Base-by-base conservation (phyloP, 306 rosid genomes). In the Vigna radiata region DNA sequence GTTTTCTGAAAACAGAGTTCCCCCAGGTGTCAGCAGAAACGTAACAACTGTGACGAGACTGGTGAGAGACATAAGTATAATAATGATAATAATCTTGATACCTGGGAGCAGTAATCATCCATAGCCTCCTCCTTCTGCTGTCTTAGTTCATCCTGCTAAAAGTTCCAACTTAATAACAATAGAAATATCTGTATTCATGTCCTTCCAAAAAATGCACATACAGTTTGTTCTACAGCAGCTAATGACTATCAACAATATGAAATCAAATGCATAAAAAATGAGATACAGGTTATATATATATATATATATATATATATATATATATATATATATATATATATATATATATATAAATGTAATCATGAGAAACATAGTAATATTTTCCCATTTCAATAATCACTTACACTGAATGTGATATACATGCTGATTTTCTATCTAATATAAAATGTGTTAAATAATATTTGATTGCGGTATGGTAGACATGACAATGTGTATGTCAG, bases 41-140 rank as follows among this genome's bases (percentile, higher is more conserved):
- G 47, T 17, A 36, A 33, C 67, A 76, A 77, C 44, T 23, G 18
- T 9, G 10, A 70, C 46, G 39, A 58, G 23, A 66, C 27, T 29
- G 52, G 11, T 50, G 61, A 76, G 59, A 76, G 80, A 54, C 25
- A 19, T 19, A 39, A 69, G 50, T 53, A 77, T 25, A 19, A 85
- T 70, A 65, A 70, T 55, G 55, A 77, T 63, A 17, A 54, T 56
- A 31, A 47, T 31, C 70, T 77, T 72, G n/a, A 80, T 68, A 95
- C 99, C 94, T 88, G 90, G 8, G 99, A 96, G 79, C 96, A 92
- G 85, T 92, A 89, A 86, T 96, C 97, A 76, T 96, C 98, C 92
- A 91, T 89, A 84, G 89, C 89, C 87, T 96, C 99, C 89, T 96
- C 99, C 90, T 91, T 92, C 78, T 79, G 92, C 82, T 92, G 99